Evolutionary conservation across 2,329 filamentous ascomycete species (phyloP).

Genomic region (Ascochyta clinopodiicola): DNA sequence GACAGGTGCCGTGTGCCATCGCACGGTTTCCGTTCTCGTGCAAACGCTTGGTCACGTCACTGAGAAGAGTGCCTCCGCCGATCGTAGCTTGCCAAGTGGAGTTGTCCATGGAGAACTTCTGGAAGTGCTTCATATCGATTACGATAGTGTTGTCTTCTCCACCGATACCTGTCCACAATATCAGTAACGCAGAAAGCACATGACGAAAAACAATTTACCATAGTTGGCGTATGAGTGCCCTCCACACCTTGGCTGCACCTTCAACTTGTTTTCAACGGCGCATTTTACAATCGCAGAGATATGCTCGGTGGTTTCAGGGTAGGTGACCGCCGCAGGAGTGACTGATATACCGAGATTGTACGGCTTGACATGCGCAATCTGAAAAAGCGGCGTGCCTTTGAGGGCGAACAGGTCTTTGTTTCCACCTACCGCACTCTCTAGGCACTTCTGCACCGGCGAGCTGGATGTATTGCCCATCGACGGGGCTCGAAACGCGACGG

Average conservation of each 20-base stretch:
- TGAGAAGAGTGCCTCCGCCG: conserved; percentile 58
- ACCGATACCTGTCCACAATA: conserved; percentile 48
- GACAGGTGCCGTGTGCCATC: conserved; percentile 57
- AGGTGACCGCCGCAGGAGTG: conserved; percentile 62
- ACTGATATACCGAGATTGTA: conserved; percentile 47
- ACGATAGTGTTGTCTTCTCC: conserved; percentile 56
- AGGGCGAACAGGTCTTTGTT: conserved; percentile 32
- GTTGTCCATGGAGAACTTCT: conserved; percentile 54
- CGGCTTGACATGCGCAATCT: conserved; percentile 43
- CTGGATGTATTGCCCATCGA: conserved; percentile 42
- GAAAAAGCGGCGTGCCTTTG: conserved; percentile 34
- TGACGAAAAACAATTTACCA: conserved; percentile 17
- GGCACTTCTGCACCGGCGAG: conserved; percentile 36
- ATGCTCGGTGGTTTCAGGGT: conserved; percentile 60
- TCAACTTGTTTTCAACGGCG: conserved; percentile 57
- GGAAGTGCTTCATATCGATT: conserved; percentile 58
- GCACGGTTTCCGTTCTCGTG: conserved; percentile 49
- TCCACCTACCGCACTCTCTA: conserved; percentile 37
- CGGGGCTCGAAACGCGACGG: neutral
- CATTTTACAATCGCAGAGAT: conserved; percentile 66
- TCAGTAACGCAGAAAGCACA: neutral
- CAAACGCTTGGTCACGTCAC: conserved; percentile 46
- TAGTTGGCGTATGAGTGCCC: conserved; percentile 68
- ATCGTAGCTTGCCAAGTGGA: conserved; percentile 54
- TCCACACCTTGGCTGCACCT: conserved; percentile 68